These are phyloP conservation scores for Thuidium tamariscinum DNA, from an alignment of 225 moss, liverwort and hornwort species.

Conservation along the genomic window DNA sequence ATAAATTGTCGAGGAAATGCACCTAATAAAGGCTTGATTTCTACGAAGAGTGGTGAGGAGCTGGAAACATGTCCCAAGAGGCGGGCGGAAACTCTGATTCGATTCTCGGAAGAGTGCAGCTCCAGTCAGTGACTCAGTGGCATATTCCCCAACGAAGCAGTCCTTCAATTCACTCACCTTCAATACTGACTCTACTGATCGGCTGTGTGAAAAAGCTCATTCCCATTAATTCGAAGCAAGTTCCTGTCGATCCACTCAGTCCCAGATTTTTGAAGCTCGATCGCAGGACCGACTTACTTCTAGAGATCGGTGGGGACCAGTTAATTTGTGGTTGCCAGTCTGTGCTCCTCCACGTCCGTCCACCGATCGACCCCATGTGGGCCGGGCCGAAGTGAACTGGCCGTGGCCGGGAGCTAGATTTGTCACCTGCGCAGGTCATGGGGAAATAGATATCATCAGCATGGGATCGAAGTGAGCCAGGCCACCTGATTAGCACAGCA, in stretches of 20 bases:
- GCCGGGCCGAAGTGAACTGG: not conserved
- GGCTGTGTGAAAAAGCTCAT: not conserved
- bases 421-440: not conserved
- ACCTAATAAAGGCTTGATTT: not conserved
- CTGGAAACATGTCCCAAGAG: not conserved
- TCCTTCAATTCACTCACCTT: too few relatives aligned
- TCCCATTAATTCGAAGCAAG: not conserved
- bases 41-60: not conserved
- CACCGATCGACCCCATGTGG: too few relatives aligned
- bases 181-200: not conserved
- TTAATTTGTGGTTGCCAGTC: not conserved
- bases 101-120: not conserved
- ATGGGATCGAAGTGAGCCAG: too few relatives aligned
- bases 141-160: not conserved
- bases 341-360: too few relatives aligned
- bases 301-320: not conserved
- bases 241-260: not conserved
- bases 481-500: not conserved
- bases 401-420: not conserved
- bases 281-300: too few relatives aligned
- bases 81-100: not conserved
- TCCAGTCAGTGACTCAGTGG: too few relatives aligned
- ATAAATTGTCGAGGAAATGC: not conserved
- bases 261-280: not conserved
- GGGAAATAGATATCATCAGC: too few relatives aligned